These are phyloP conservation scores for Wickerhamiella shivajii DNA, from an alignment of 805 yeast genomes.

Conservation along the genomic window DNA sequence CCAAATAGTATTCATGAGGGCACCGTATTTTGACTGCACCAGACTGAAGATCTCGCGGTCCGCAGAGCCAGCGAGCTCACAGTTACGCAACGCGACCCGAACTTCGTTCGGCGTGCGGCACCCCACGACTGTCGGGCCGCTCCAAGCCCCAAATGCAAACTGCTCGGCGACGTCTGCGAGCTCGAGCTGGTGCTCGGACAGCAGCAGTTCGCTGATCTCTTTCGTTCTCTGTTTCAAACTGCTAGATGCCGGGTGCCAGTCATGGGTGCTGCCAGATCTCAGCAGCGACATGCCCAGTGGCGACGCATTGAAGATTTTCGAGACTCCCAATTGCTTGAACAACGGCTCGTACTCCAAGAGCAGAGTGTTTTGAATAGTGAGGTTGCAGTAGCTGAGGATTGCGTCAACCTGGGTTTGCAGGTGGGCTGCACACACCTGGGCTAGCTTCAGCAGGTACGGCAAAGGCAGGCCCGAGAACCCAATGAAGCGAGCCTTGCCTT, in stretches of 20 bases:
- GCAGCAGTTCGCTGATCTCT: constrained; percentile 34
- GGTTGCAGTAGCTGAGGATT: constrained; percentile 63
- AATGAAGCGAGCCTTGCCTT: constrained; percentile 47
- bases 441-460: constrained; percentile 36
- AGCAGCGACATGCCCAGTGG: constrained; percentile 79
- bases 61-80: constrained; percentile 30
- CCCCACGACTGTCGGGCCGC: constrained; percentile 65
- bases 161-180: constrained; percentile 72
- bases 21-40: constrained; percentile 1
- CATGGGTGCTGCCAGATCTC: constrained; percentile 48
- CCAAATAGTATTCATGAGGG: constrained; percentile 2
- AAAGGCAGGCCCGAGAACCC: constrained; percentile 88
- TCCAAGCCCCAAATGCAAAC: constrained; percentile 55
- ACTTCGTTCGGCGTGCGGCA: constrained; percentile 53
- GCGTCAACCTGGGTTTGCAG: constrained; percentile 42
- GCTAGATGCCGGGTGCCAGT: constrained; percentile 67
- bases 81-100: constrained; percentile 43
- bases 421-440: constrained; percentile 28
- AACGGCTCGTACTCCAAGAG: constrained; percentile 34
- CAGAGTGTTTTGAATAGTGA: constrained; percentile 62
- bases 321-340: constrained; percentile 40
- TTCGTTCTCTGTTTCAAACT: constrained; percentile 35
- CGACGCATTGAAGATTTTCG: constrained; percentile 60
- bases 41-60: neutral
- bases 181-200: constrained; percentile 36